phyloP scores from a whole-genome alignment of 2,329 filamentous ascomycete genomes.

The Macroventuria anomochaeta region DNA sequence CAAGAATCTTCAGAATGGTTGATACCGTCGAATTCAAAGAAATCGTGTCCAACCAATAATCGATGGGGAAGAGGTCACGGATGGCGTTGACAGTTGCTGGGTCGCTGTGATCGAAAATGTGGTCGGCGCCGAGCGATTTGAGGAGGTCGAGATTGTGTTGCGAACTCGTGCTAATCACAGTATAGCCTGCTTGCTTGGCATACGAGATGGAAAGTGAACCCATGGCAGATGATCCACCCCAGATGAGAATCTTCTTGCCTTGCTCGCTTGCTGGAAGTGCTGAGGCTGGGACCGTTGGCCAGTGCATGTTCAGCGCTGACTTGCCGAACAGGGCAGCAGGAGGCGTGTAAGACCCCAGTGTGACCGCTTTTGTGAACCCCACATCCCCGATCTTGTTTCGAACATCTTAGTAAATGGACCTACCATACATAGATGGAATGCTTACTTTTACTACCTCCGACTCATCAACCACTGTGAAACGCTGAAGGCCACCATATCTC shows the following conservation, averaged over 20 bases:
- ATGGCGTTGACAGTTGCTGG: slow-evolving; percentile 48
- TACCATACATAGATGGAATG: background rate
- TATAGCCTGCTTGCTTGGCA: slow-evolving; percentile 34
- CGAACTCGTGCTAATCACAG: slow-evolving; percentile 30
- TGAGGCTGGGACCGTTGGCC: slow-evolving; percentile 23
- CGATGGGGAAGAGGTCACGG: slow-evolving; percentile 39
- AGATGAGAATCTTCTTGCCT: slow-evolving; percentile 51
- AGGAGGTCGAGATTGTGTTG: slow-evolving; percentile 30
- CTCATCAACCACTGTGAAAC: slow-evolving; percentile 26
- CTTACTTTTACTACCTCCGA: slow-evolving; percentile 4
- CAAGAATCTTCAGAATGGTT: slow-evolving; percentile 32
- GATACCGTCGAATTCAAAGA: slow-evolving; percentile 27
- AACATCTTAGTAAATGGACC: no score
- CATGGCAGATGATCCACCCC: slow-evolving; percentile 54
- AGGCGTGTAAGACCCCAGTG: slow-evolving; percentile 34
- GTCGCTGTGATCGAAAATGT: slow-evolving; percentile 50
- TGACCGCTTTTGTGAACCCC: slow-evolving; percentile 29
- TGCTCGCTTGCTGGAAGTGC: slow-evolving; percentile 24
- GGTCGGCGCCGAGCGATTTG: slow-evolving; percentile 22
- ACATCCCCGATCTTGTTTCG: slow-evolving; percentile 27
- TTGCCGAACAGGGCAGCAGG: slow-evolving; percentile 29
- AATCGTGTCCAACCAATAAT: slow-evolving; percentile 54
- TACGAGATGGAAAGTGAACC: slow-evolving; percentile 40
- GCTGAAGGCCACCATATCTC: slow-evolving; percentile 29
- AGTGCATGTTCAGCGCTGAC: slow-evolving; percentile 19